Base-by-base conservation (phyloP, 257 asterid genomes). In the Haberlea rhodopensis region DNA sequence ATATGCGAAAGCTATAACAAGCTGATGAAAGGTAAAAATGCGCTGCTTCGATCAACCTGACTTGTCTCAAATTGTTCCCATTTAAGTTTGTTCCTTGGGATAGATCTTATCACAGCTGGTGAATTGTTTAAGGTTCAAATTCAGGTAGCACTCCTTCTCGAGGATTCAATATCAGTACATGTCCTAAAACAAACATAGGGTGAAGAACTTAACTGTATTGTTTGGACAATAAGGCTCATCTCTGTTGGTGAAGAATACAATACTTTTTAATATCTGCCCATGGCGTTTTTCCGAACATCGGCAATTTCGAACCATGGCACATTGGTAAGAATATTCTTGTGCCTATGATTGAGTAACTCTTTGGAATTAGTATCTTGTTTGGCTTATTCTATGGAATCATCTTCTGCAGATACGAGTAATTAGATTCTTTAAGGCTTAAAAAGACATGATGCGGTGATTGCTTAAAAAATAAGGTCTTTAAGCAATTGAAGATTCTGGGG, bases 21-120 rank as follows among this genome's bases (percentile, higher is more conserved):
- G 54, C 55, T 55, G 59, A 23, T 46, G 16, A 48, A 32, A 61
- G 22, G 32, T 62, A 58, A 69, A 24, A 59, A 32, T 31, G 13
- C 10, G 67, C n/a, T 11, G 61, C 52, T 10, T 53, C 5, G 61
- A 25, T 11, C 45, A 29, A 55, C 60, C 67, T 2, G 5, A 46
- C 53, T 48, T 20, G 53, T 34, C 40, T 34, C 16, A 15, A 68
- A 22, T 22, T 19, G 6, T 25, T 54, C 37, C 70, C 34, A 6
- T 8, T 34, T 21, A 15, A 51, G 49, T 23, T 62, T 28, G 29
- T 25, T 60, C 2, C 5, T 31, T 3, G 32, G 26, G 43, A 31
- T n/a, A 49, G 54, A 60, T 29, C 61, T 18, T 70, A 20, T 19
- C 56, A 23, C 8, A 10, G 59, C 19, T 27, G 26, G 29, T 53